Evolutionary conservation across 192 early-diverging fungal genomes (phyloP), one percentile per base, ranked within the genome.

Genomic region (Radiomyces spectabilis): DNA sequence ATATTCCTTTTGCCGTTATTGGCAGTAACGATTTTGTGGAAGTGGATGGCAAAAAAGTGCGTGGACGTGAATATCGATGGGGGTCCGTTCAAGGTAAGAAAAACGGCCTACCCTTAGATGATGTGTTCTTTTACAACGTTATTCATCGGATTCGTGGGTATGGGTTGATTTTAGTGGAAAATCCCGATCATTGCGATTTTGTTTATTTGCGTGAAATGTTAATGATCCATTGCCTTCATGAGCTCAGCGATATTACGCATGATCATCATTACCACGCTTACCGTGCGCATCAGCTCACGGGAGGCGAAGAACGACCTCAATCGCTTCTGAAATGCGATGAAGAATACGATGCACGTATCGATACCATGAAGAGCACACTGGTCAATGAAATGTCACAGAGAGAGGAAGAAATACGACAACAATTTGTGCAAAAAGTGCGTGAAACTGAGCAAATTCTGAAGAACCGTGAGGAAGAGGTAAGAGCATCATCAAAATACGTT

Each of bases 161-260:
- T n/a, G n/a, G n/a, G n/a, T n/a, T n/a, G n/a, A n/a, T 19, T 27
- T 53, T 24, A 85, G 92, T 98, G 55, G 91, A 93, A 67, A 85
- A 95, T 64, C 86, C 89, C 68, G 65, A 64, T 29, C 93, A 95
- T 71, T 92, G 90, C 76, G 95, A 95, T 63, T 95, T 98, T 69
- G 77, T 87, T 33, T 85, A 89, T 60, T 78, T 97, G 47, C 85
- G 95, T 25, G 80, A 89, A 46, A 52, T 88, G n/a, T 52, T 89
- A 9, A 85, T 89, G 74, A 55, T 72, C 43, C 69, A 72, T 25
- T 77, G 75, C 49, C 67, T 93, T 33, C 83, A 88, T 55, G 91
- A 93, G 46, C 63, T 93, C 34, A 85, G 91, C 50, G 86, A 88
- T 22, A 86, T 84, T 10, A 93, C 88, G 12, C 88, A 91, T 51